Evolutionary conservation across 2,329 filamentous ascomycete genomes (phyloP), one percentile per base, ranked within the genome.

Genomic region (Paecilomyces variotii): DNA sequence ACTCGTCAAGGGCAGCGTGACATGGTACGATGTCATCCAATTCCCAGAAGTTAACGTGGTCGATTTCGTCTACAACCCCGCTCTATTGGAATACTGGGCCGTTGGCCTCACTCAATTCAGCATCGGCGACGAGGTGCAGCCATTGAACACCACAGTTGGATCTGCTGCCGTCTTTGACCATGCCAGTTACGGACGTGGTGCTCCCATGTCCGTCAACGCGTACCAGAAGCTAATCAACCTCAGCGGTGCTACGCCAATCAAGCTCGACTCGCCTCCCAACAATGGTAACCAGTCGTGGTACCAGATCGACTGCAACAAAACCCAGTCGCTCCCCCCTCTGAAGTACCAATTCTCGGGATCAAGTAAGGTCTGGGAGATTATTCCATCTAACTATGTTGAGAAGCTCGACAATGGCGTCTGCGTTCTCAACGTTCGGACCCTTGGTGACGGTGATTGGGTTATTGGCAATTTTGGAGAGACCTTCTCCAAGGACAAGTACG

Each of bases 401-500:
- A 56, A 60, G 26, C 45, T 56, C 55, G 60, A 50, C 30, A 55
- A 64, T 26, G 60, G 56, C n/a, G 60, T 59, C 14, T 64, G 62
- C 35, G 60, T 64, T 6, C 58, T 64, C 34, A 63, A 64, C 51
- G 62, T 63, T n/a, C 57, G 62, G 27, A 61, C 60, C 32, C 34
- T 64, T 19, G 62, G 62, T 27, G 27, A 59, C 24, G 62, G 62
- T 9, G 61, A 63, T 53, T 57, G 61, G 28, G 55, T 62, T n/a
- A 56, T 62, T 55, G 62, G 62, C 19, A 64, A 64, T 52, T 63
- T 64, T 39, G 62, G 62, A 25, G 62, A 64, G 27, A 63, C 60
- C 1, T 64, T 64, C 57, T 56, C 60, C 30, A 64, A 62, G 60
- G 62, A 64, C 30, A 64, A 64, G 55, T 63, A 64, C 54, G 56